Percentiles rank a stretch among this genome's conserved stretches.
These are phyloP conservation scores for Saccharata proteae DNA, from an alignment of 2,329 filamentous ascomycete genomes.

Conservation along the genomic window DNA sequence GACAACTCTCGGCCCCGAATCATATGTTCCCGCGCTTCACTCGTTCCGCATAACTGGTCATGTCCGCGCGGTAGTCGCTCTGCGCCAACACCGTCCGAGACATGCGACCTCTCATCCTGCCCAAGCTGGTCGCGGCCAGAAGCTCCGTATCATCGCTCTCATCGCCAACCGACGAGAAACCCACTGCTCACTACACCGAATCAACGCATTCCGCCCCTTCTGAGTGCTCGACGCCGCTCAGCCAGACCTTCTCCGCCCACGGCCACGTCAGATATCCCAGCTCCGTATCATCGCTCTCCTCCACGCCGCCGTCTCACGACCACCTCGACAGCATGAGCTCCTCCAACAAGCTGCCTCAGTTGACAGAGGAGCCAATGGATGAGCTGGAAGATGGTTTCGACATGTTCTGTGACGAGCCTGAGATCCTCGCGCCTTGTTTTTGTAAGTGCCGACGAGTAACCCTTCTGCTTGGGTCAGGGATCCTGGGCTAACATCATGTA, in stretches of 20 bases:
- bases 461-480: slow-evolving; percentile 6
- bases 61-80: slow-evolving; percentile 21
- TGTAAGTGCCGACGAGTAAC: slow-evolving; percentile 45
- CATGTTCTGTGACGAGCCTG: slow-evolving; percentile 35
- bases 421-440: slow-evolving; percentile 49
- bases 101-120: slow-evolving; percentile 27
- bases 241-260: slow-evolving; percentile 54
- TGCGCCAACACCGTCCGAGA: slow-evolving; percentile 20
- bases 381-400: slow-evolving; percentile 47
- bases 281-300: slow-evolving; percentile 55
- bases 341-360: slow-evolving; percentile 62
- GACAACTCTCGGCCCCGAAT: too few relatives aligned
- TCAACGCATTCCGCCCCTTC: slow-evolving; percentile 33
- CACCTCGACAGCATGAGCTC: slow-evolving; percentile 43
- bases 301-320: slow-evolving; percentile 39
- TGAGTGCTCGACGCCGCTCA: slow-evolving; percentile 57
- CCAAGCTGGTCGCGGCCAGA: slow-evolving; percentile 26
- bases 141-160: too few relatives aligned
- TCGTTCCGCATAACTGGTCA: slow-evolving; percentile 21
- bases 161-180: slow-evolving; percentile 22
- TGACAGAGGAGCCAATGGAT: slow-evolving; percentile 71
- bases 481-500: slow-evolving; percentile 13
- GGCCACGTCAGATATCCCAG: slow-evolving; percentile 57
- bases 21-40: too few relatives aligned
- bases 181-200: slow-evolving; percentile 20